phyloP scores from a whole-genome alignment of 78 protist species.

The Dictyostelium citrinum region DNA sequence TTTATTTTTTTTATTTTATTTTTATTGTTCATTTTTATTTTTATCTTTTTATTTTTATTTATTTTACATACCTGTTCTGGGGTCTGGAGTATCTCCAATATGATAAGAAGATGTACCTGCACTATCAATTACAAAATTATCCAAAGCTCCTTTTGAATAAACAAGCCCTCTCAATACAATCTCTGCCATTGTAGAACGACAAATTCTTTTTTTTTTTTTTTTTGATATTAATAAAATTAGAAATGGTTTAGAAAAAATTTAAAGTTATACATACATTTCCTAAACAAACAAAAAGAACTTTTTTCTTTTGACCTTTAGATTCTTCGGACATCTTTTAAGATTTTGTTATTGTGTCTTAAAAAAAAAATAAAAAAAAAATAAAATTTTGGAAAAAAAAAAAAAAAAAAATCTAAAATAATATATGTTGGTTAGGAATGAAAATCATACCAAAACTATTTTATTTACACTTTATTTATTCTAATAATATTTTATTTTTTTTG shows the following conservation, averaged over 20 bases:
- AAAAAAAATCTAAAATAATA: background rate
- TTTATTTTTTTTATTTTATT: too few relatives aligned
- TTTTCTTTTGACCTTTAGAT: background rate
- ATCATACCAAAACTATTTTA: background rate
- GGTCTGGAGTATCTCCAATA: slow-evolving; percentile 66
- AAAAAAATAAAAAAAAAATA: background rate
- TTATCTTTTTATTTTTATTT: too few relatives aligned
- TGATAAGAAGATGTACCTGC: slow-evolving; percentile 60
- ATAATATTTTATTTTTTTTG: background rate
- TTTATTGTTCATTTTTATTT: too few relatives aligned
- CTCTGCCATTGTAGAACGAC: slow-evolving; percentile 21
- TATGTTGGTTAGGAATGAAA: background rate
- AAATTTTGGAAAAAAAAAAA: background rate
- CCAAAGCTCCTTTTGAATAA: background rate
- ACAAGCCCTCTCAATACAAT: slow-evolving; percentile 47
- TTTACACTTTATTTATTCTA: background rate
- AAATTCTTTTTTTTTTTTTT: background rate
- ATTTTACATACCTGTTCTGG: background rate
- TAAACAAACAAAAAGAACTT: slow-evolving; percentile 64
- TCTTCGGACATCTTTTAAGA: background rate
- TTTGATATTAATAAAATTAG: background rate
- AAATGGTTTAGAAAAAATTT: background rate
- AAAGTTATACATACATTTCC: slow-evolving; percentile 18
- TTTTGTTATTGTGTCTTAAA: background rate
- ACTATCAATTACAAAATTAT: slow-evolving; percentile 28